Evolutionary conservation across 2,329 filamentous ascomycete genomes (phyloP).

Genomic region (Monosporascus sp.): DNA sequence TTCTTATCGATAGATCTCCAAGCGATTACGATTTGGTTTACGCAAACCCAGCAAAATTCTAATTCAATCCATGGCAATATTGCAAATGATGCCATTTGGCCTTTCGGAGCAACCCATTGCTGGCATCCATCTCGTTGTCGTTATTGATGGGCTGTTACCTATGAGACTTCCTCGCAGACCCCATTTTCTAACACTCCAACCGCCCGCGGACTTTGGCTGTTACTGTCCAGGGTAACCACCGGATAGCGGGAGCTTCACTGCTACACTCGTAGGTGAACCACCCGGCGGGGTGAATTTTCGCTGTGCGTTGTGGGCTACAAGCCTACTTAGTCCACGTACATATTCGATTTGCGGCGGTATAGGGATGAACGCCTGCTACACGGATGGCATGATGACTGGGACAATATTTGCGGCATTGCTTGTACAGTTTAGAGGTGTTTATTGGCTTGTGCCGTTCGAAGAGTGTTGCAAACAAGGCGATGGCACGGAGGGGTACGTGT

Average conservation of each 20-base stretch:
- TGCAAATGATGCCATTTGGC: neutral
- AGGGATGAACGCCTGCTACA: neutral
- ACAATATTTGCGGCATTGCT: neutral
- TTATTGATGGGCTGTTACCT: neutral
- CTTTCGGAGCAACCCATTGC: neutral
- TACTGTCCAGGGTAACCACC: too few relatives aligned
- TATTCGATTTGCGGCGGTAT: neutral
- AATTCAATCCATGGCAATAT: slow-evolving; percentile 13
- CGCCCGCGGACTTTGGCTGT: too few relatives aligned
- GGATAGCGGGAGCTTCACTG: neutral
- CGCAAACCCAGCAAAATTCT: slow-evolving; percentile 20
- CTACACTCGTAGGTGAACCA: neutral
- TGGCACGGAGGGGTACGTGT: neutral
- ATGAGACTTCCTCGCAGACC: neutral
- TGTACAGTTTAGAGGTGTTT: neutral
- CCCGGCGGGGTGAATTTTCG: neutral
- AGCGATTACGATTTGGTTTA: slow-evolving; percentile 22
- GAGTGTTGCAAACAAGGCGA: neutral
- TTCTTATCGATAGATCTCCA: slow-evolving; percentile 22
- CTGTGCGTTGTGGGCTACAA: neutral
- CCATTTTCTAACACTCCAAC: neutral
- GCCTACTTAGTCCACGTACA: neutral
- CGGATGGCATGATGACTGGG: neutral
- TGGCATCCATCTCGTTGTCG: neutral
- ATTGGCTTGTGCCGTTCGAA: neutral